Evolutionary conservation across 2,329 filamentous ascomycete genomes (phyloP).

Genomic region (Dothideomycetidae sp.): DNA sequence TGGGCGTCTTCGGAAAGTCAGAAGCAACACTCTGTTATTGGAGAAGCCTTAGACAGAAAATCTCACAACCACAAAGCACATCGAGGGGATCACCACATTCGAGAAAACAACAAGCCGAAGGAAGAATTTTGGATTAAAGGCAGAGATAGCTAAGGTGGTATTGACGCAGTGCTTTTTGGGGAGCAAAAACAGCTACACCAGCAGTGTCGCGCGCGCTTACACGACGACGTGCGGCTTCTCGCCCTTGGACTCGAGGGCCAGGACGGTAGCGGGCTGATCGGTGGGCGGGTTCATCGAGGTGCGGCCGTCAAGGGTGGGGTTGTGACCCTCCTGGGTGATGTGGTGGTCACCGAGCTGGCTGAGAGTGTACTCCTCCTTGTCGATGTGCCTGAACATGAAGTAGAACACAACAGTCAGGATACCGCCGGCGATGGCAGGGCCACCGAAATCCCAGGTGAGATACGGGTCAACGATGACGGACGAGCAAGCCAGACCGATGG

Average conservation of each 20-base stretch:
- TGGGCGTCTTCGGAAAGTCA: no score
- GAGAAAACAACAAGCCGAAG: no score
- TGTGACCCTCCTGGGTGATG: constrained; percentile 10
- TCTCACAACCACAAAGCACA: no score
- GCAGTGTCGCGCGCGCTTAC: no score
- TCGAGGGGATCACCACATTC: no score
- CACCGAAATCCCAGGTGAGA: constrained; percentile 36
- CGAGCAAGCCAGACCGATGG: constrained; percentile 22
- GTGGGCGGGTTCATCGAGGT: constrained; percentile 11
- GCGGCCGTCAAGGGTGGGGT: constrained; percentile 10
- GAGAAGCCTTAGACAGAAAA: no score
- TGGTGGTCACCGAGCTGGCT: constrained; percentile 12
- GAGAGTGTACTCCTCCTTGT: constrained; percentile 18
- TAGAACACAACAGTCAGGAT: constrained; percentile 36
- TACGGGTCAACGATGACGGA: constrained; percentile 31
- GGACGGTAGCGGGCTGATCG: constrained; percentile 8
- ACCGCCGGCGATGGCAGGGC: constrained; percentile 34
- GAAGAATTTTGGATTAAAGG: no score
- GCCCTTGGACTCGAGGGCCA: constrained; percentile 10
- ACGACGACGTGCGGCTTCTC: constrained; percentile 6
- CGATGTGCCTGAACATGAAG: constrained; percentile 31
- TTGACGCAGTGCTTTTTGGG: no score
- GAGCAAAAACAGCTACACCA: no score
- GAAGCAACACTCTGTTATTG: no score
- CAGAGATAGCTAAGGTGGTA: no score